Conservation (phyloP, 176 grass and related monocot species). For the Avena eriantha region DNA sequence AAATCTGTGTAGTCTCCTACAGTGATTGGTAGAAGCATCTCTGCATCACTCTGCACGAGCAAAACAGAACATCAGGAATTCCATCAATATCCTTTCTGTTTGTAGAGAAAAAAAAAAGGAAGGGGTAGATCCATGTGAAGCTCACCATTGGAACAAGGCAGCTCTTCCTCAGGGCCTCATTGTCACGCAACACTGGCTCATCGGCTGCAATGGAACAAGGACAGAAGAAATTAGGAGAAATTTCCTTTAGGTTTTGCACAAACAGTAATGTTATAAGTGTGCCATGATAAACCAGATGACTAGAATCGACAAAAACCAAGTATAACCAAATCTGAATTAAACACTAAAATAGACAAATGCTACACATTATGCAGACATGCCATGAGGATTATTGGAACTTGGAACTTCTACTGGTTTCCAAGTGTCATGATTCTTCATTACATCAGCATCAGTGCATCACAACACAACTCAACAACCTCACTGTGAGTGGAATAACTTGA, state of each 20-base stretch:
- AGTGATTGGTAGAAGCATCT: slow-evolving; percentile 83
- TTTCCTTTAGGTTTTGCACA: not conserved
- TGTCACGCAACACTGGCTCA: slow-evolving; percentile 78
- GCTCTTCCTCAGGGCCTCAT: slow-evolving; percentile 72
- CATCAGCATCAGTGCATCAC: not conserved
- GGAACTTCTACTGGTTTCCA: not conserved
- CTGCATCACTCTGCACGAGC: slow-evolving; percentile 62
- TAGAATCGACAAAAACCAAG: not conserved
- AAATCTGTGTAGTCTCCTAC: slow-evolving; percentile 97
- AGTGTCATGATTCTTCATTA: not conserved
- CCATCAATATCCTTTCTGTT: not conserved
- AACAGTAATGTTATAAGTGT: not conserved
- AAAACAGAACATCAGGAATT: slow-evolving; percentile 17
- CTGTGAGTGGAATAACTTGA: not conserved
- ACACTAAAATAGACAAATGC: not conserved
- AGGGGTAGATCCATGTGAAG: not conserved
- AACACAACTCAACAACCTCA: not conserved
- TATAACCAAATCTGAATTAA: not conserved
- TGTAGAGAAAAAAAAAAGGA: not conserved
- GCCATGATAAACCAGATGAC: not conserved
- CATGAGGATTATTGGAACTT: not conserved
- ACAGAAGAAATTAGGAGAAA: not conserved
- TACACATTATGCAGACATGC: not conserved
- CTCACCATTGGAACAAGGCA: slow-evolving; percentile 85
- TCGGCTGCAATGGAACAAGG: slow-evolving; percentile 56